Conservation (phyloP, 768 basidiomycete genomes). For the Polyporus arcularius region DNA sequence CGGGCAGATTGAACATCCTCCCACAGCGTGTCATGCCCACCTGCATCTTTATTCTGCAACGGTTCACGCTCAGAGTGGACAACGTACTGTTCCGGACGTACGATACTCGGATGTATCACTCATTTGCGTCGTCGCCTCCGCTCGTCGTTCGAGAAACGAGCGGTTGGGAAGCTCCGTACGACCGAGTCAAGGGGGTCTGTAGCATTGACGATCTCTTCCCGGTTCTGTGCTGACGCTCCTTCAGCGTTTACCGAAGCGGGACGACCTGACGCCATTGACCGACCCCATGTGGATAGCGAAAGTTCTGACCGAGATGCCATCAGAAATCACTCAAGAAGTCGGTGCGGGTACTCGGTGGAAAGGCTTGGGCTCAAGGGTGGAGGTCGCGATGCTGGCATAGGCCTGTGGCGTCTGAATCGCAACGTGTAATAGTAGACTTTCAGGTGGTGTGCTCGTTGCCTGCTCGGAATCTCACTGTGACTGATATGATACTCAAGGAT, state of each 20-base stretch:
- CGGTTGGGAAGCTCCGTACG: constrained; percentile 92
- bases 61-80: constrained; percentile 94
- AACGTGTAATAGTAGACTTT: not conserved
- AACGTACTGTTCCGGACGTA: constrained; percentile 88
- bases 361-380: constrained; percentile 67
- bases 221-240: not conserved
- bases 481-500: too few relatives aligned
- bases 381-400: constrained; percentile 46
- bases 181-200: constrained; percentile 73
- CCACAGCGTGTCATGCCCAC: constrained; percentile 93
- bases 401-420: not conserved
- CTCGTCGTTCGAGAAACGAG: constrained; percentile 76
- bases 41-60: constrained; percentile 85
- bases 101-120: constrained; percentile 90
- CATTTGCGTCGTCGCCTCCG: constrained; percentile 62
- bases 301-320: constrained; percentile 62
- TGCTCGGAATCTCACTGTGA: not conserved
- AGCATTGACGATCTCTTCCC: not conserved
- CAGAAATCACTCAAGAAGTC: constrained; percentile 53
- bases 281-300: constrained; percentile 83
- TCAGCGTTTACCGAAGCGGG: constrained; percentile 67
- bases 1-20: not conserved
- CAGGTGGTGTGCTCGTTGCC: not conserved
- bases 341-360: constrained; percentile 85
- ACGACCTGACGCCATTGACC: constrained; percentile 87